Base-by-base conservation (phyloP, 2,329 filamentous ascomycete species). In the Ophiostoma populinum region DNA sequence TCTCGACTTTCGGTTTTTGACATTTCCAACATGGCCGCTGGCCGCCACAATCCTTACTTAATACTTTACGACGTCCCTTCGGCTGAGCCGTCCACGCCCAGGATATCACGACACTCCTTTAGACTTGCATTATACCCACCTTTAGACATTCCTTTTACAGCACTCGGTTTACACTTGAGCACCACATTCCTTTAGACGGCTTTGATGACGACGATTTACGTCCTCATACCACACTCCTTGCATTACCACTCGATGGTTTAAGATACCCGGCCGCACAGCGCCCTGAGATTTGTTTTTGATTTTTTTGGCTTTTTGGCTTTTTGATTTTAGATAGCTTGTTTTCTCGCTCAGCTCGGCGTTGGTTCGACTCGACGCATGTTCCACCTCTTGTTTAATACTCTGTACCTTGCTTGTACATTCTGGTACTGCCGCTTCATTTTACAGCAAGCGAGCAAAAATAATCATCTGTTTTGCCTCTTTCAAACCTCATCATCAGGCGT, bases 191-290 rank as follows among this genome's bases (percentile, higher is more conserved):
- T 49, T 50, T 44, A 38, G 40, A 46, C 40, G 41, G 39, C 34
- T 40, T 29, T 43, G 49, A 44, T 52, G 46, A 58, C 52, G 51
- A 58, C 48, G 47, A 50, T 41, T 35, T 34, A 49, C 47, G 36
- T 49, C 49, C 47, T 45, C 49, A 42, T 37, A 41, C 56, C 48
- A 56, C 58, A 54, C 55, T 63, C 59, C 57, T 60, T 62, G 55
- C 51, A 43, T 53, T 50, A 55, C 31, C 32, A 32, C 21, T 40
- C 42, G 46, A 52, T 50, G 37, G 52, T 53, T 50, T 47, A 57
- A 52, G 52, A 58, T 58, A 55, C 58, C 57, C 59, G 59, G 61
- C 54, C 65, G 63, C 63, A 68, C 67, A 65, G 63, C 64, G 62
- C 29, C 35, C 32, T 39, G 33, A 12, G 33, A 30, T 43, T 43